Percentiles rank a stretch among this genome's conserved stretches.
Conservation (phyloP, 2,329 filamentous ascomycete species). For the Emergomyces orientalis region DNA sequence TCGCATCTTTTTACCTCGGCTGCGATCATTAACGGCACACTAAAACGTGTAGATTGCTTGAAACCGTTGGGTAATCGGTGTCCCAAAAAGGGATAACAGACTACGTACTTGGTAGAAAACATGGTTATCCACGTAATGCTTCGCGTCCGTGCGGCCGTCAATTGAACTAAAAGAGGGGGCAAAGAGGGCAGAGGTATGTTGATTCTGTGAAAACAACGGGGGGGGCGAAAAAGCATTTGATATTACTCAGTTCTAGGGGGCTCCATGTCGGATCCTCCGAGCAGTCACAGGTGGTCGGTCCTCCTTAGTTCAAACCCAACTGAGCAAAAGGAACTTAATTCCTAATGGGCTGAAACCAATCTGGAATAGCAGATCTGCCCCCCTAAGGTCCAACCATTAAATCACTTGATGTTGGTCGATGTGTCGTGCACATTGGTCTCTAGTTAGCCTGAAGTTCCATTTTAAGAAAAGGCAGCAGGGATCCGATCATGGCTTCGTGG, state of each 20-base stretch:
- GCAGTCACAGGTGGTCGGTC: background rate
- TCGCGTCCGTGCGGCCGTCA: background rate
- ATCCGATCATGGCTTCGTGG: background rate
- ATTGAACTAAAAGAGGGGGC: background rate
- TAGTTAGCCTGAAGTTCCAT: background rate
- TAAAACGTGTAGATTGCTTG: background rate
- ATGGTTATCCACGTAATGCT: background rate
- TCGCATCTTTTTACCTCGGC: background rate
- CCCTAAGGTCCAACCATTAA: background rate
- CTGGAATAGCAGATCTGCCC: background rate
- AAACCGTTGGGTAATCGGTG: background rate
- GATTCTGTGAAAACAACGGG: background rate
- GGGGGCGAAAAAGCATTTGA: background rate
- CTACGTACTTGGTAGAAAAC: too few species aligned
- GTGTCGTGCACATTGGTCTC: background rate
- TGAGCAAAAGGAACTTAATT: background rate
- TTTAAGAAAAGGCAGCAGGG: background rate
- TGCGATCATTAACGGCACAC: background rate
- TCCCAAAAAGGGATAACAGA: background rate
- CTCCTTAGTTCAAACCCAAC: background rate
- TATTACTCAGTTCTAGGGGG: background rate
- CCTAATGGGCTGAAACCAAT: background rate
- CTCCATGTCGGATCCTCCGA: background rate
- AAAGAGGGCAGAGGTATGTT: background rate
- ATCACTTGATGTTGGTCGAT: background rate